These are phyloP conservation scores for Stromatinia cepivora DNA, from an alignment of 2,329 filamentous ascomycete genomes.

Conservation along the genomic window DNA sequence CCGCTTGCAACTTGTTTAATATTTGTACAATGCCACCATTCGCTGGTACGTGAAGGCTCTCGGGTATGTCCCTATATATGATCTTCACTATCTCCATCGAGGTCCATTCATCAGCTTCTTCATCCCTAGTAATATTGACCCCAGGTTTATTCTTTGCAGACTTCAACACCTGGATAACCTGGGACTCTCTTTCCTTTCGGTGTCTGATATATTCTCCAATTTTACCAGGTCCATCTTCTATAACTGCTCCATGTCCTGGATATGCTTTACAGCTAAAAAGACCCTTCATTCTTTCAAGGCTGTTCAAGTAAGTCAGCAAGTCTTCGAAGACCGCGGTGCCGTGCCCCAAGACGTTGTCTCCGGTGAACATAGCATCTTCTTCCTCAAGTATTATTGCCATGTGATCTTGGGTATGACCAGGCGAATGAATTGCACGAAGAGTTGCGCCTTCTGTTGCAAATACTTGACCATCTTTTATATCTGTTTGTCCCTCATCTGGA, in stretches of 20 bases:
- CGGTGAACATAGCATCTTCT: slow-evolving; percentile 81
- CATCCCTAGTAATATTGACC: slow-evolving; percentile 26
- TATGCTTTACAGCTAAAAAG: slow-evolving; percentile 72
- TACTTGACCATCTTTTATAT: slow-evolving; percentile 56
- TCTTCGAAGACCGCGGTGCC: slow-evolving; percentile 86
- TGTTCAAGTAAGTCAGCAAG: slow-evolving; percentile 65
- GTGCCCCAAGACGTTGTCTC: slow-evolving; percentile 84
- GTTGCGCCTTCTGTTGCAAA: slow-evolving; percentile 62
- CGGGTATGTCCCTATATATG: slow-evolving; percentile 79
- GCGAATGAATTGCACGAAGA: slow-evolving; percentile 64
- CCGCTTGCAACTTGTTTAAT: slow-evolving; percentile 71
- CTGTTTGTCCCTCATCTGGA: slow-evolving; percentile 52
- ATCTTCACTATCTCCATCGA: slow-evolving; percentile 82
- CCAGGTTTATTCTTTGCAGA: slow-evolving; percentile 42
- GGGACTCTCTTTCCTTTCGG: slow-evolving; percentile 74
- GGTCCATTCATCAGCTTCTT: slow-evolving; percentile 54
- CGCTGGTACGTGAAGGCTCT: slow-evolving; percentile 73
- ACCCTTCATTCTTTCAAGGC: slow-evolving; percentile 66
- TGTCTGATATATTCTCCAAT: slow-evolving; percentile 84
- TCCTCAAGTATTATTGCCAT: slow-evolving; percentile 75
- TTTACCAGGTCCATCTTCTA: slow-evolving; percentile 69
- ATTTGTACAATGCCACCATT: slow-evolving; percentile 76
- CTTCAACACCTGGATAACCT: slow-evolving; percentile 67
- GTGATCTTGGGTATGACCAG: slow-evolving; percentile 81
- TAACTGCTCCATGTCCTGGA: slow-evolving; percentile 81